Conservation (phyloP, 306 rosid genomes). For the Amphicarpaea edgeworthii region DNA sequence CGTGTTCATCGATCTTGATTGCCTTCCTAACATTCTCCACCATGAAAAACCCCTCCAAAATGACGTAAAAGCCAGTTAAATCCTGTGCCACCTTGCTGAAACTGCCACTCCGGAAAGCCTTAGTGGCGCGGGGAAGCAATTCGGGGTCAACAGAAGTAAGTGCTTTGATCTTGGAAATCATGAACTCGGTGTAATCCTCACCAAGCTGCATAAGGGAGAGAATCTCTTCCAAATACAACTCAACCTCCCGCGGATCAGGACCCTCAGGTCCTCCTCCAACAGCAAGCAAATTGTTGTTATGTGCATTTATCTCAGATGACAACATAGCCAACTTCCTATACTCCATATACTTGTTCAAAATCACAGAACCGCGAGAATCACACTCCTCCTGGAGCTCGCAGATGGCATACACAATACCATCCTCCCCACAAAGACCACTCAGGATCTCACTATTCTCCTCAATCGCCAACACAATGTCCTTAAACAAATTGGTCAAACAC, state of each 20-base stretch:
- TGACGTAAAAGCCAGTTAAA: slow-evolving; percentile 85
- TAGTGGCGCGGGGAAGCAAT: slow-evolving; percentile 86
- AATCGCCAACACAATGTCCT: slow-evolving; percentile 85
- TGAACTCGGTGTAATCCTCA: slow-evolving; percentile 91
- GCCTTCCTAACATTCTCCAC: slow-evolving; percentile 98
- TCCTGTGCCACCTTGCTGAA: slow-evolving; percentile 91
- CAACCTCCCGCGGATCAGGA: slow-evolving; percentile 89
- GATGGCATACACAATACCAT: slow-evolving; percentile 91
- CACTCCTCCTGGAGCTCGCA: slow-evolving; percentile 99
- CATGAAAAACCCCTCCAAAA: slow-evolving; percentile 95
- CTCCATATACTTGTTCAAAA: slow-evolving; percentile 94
- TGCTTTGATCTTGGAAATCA: slow-evolving; percentile 83
- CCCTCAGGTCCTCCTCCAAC: slow-evolving; percentile 83
- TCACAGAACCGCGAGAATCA: slow-evolving; percentile 80
- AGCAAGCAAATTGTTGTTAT: slow-evolving; percentile 74
- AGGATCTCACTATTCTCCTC: slow-evolving; percentile 85
- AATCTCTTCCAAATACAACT: slow-evolving; percentile 86
- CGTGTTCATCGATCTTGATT: slow-evolving; percentile 82
- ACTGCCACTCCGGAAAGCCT: slow-evolving; percentile 85
- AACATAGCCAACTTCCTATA: slow-evolving; percentile 77
- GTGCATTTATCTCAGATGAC: slow-evolving; percentile 84
- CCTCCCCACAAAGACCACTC: slow-evolving; percentile 91
- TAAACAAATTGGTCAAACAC: slow-evolving; percentile 86
- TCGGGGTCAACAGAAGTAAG: slow-evolving; percentile 88
- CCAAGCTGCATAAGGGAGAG: slow-evolving; percentile 85